phyloP scores from a whole-genome alignment of 2,329 filamentous ascomycete species.

The Mollisia scopiformis region DNA sequence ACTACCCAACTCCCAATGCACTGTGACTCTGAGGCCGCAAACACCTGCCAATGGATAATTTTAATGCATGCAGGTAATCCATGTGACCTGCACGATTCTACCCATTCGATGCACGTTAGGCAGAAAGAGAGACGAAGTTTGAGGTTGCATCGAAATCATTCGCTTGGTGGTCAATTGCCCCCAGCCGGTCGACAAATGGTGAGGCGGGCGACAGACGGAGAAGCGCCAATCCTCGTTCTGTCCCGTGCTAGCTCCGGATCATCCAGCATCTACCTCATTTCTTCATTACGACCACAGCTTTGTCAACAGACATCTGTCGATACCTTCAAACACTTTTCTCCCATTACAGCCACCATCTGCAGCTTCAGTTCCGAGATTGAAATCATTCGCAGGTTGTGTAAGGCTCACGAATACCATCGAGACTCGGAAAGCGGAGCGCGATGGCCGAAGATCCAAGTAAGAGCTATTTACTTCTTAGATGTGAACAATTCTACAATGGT shows the following conservation, averaged over 20 bases:
- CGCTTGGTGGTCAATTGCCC: constrained; percentile 2
- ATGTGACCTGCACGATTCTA: constrained; percentile 23
- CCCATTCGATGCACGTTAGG: constrained; percentile 13
- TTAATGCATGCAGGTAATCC: constrained; percentile 5
- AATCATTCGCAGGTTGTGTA: constrained; percentile 3
- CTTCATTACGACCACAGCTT: constrained; percentile 2
- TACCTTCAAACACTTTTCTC: constrained; percentile 14
- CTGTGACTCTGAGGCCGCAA: constrained; percentile 5
- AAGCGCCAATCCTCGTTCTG: constrained; percentile 3
- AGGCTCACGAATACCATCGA: constrained; percentile 9
- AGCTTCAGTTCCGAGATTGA: constrained; percentile 22
- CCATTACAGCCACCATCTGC: constrained; percentile 10
- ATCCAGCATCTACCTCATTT: constrained; percentile 5
- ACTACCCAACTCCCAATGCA: constrained; percentile 8
- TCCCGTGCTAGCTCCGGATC: constrained; percentile 11
- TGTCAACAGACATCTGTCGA: constrained; percentile 13
- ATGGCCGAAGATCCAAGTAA: constrained; percentile 40
- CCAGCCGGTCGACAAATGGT: constrained; percentile 11
- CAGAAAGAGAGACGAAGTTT: constrained; percentile 17
- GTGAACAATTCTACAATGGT: not conserved
- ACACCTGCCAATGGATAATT: constrained; percentile 14
- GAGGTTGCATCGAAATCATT: constrained; percentile 14
- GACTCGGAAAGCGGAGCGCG: constrained; percentile 25
- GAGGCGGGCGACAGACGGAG: constrained; percentile 1
- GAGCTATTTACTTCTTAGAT: constrained; percentile 58